Evolutionary conservation across 148 eudicot species (phyloP).

Genomic region (Agrostemma githago): DNA sequence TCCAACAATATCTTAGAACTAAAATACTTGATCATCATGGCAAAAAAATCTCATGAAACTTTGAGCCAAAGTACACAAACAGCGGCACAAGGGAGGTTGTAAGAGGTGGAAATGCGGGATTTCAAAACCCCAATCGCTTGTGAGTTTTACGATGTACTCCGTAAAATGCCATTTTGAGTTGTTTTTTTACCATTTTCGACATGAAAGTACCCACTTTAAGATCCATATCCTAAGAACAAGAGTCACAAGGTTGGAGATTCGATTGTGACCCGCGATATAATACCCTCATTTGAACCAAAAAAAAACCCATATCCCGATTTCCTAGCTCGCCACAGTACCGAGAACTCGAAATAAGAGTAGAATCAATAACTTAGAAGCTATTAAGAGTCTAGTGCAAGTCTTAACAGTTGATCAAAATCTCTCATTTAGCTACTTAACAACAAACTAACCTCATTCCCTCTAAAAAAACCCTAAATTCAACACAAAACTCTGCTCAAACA

Average conservation of each 20-base stretch:
- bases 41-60: not conserved
- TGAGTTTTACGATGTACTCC: not conserved
- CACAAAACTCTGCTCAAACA: not conserved
- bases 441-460: slow-evolving; percentile 6
- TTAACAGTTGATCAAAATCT: not conserved
- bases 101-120: not conserved
- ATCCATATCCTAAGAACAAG: no score
- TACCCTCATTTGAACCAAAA: no score
- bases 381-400: not conserved
- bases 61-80: not conserved
- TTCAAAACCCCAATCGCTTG: not conserved
- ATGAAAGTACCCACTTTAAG: not conserved
- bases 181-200: not conserved
- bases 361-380: slow-evolving; percentile 1
- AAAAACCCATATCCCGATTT: not conserved
- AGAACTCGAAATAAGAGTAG: slow-evolving; percentile 13
- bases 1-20: not conserved
- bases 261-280: no score
- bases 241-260: no score
- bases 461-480: not conserved
- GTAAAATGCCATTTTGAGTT: not conserved
- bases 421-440: not conserved
- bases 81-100: not conserved
- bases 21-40: slow-evolving; percentile 8
- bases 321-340: not conserved